Evolutionary conservation across 202 grass and related monocot genomes (phyloP), one percentile per base, ranked within the genome.

Genomic region (Carex sylvatica): DNA sequence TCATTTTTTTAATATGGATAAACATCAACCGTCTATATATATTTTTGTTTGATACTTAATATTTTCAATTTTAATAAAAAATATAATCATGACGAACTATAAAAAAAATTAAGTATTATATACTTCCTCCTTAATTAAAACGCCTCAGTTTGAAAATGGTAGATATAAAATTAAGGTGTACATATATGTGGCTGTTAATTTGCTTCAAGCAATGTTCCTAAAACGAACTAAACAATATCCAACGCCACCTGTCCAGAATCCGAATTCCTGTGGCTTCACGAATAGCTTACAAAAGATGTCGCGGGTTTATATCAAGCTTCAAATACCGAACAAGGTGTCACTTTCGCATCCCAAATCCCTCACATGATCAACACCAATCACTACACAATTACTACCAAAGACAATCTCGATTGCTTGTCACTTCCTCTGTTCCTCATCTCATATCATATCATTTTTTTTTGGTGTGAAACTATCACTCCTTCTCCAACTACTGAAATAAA

Each of bases 161-260:
- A 59, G n/a, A 59, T 6, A 8, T 59, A 68, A 18, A 28, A 38
- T 47, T 23, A 9, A 12, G 4, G 22, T 71, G n/a, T 8, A 40
- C 38, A 40, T 8, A 1, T 40, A 40, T 40, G 70, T 30, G 13
- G 11, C 19, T 75, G 14, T 77, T 33, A 5, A n/a, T 56, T 8
- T 36, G 16, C 52, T n/a, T 28, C 4, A 35, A 58, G 73, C 16
- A 77, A 77, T 77, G 58, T 18, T 56, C 7, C 51, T 11, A 18
- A n/a, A 77, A 24, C 38, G 52, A 7, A 77, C 16, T 77, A 77
- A 58, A 77, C 35, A 42, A 70, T 83, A 65, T 61, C 42, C 2
- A 14, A 16, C 13, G 14, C 20, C 70, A 88, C 51, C 14, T 56
- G 15, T 76, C 14, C 51, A 8, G 24, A 33, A 55, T 58, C 73